These are phyloP conservation scores for Yarrowia yakushimensis DNA, from an alignment of 805 yeast species.

Conservation along the genomic window DNA sequence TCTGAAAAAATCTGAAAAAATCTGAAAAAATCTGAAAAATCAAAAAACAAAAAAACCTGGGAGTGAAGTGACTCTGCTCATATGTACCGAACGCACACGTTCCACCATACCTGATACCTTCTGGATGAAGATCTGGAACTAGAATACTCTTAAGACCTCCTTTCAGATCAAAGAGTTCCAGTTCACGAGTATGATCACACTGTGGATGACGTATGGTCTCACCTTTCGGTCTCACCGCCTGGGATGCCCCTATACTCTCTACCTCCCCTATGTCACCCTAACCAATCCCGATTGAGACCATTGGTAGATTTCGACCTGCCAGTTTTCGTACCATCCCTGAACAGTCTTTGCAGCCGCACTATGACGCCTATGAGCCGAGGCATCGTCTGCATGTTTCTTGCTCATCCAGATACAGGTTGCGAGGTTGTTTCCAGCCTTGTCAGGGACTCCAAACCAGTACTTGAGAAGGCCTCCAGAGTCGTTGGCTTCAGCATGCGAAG, in stretches of 20 bases:
- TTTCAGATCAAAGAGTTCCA: no score
- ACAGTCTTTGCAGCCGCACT: constrained; percentile 6
- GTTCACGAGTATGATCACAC: no score
- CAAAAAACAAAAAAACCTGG: no score
- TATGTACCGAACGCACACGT: no score
- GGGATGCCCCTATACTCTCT: constrained; percentile 13
- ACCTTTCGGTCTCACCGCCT: no score
- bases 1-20: no score
- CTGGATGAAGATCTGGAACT: no score
- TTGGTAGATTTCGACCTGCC: constrained; percentile 16
- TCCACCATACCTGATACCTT: no score
- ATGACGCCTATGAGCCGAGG: not conserved
- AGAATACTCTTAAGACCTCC: no score
- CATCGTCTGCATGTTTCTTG: constrained; percentile 35
- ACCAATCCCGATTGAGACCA: not conserved
- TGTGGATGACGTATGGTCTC: no score
- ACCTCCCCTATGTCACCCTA: not conserved
- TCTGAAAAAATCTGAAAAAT: no score
- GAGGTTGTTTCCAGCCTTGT: constrained; percentile 39
- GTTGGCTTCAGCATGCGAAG: constrained; percentile 41
- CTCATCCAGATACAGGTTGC: constrained; percentile 44
- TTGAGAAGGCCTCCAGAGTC: constrained; percentile 41
- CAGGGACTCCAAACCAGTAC: constrained; percentile 44
- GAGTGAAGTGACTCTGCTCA: no score
- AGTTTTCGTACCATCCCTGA: constrained; percentile 12